Evolutionary conservation across 768 basidiomycete species (phyloP), one percentile per base, ranked within the genome.

Genomic region (Tricholoma saponaceum): DNA sequence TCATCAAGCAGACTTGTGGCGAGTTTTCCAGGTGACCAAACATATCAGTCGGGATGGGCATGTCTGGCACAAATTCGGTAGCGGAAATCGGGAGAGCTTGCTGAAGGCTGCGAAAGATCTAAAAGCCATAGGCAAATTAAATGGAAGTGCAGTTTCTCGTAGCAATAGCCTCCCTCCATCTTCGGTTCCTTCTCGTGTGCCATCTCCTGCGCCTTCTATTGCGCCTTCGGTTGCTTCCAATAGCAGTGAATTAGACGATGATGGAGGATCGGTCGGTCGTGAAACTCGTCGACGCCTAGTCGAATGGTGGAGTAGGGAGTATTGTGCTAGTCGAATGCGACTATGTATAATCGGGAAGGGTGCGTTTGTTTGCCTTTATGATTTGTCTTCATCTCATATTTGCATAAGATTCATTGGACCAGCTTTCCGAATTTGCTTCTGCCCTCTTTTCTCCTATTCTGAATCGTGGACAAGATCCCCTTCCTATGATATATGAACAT

Each of bases 21-120:
- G 96, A n/a, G 85, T 95, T 57, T 98, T 90, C 72, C 96, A 99
- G 70, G 73, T 98, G 23, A 92, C 90, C 72, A 98, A 98, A 71
- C 81, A 88, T 64, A 83, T 96, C 51, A 87, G 85, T 56, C 85
- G 84, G 63, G 76, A 77, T 2, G 90, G 86, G 5, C 94, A 96
- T 69, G 82, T 83, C 3, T 98, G 93, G 87, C 82, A 80, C 58
- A 98, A 97, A 68, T 98, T 98, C 66, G 95, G 95, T 2, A 92
- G 85, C 18, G 95, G 95, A 5, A 90, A 90, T 71, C 81, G 83
- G 49, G 84, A 85, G 32, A 93, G 85, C 64, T 76, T 91, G 67
- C 85, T 79, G 5, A 76, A 78, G 57, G 83, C 83, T 0, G 90
- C 86, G 3, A 80, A 76, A 61, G 74, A 79, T 41, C 71, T 82